Evolutionary conservation across 768 basidiomycete genomes (phyloP).

Genomic region (Rhizopogon sp.): DNA sequence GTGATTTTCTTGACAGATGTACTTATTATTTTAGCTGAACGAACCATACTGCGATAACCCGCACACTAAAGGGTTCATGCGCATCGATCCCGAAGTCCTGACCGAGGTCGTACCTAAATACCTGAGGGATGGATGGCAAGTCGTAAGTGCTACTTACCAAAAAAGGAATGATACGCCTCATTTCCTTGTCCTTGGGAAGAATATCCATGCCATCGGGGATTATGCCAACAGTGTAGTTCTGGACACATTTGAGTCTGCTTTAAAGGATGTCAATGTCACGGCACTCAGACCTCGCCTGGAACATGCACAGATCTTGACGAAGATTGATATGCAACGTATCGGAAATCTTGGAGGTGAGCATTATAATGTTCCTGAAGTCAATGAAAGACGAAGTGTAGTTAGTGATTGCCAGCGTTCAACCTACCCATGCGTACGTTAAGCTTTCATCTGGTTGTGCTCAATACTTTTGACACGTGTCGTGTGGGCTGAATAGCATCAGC

Average conservation of each 20-base stretch:
- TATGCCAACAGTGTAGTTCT: constrained; percentile 81
- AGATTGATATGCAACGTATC: constrained; percentile 70
- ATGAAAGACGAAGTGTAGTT: constrained; percentile 5
- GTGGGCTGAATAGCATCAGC: constrained; percentile 44
- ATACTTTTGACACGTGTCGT: not conserved
- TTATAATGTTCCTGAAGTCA: not conserved
- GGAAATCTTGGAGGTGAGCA: constrained; percentile 73
- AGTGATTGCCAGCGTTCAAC: constrained; percentile 91
- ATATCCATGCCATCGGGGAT: constrained; percentile 86
- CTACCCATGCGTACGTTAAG: constrained; percentile 73
- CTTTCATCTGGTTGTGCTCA: not conserved
- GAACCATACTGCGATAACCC: constrained; percentile 83
- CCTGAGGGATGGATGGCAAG: constrained; percentile 84
- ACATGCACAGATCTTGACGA: constrained; percentile 84
- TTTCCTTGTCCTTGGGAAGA: constrained; percentile 38
- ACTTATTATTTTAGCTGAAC: constrained; percentile 44
- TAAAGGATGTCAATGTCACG: constrained; percentile 56
- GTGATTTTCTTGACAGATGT: not conserved
- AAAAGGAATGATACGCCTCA: not conserved
- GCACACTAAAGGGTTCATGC: constrained; percentile 71
- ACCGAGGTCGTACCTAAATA: constrained; percentile 62
- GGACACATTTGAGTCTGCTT: constrained; percentile 72
- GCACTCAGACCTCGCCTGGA: constrained; percentile 77
- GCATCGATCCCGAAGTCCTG: constrained; percentile 58
- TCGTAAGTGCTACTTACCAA: constrained; percentile 45